Evolutionary conservation across 148 eudicot genomes (phyloP).

Genomic region (Silene latifolia): DNA sequence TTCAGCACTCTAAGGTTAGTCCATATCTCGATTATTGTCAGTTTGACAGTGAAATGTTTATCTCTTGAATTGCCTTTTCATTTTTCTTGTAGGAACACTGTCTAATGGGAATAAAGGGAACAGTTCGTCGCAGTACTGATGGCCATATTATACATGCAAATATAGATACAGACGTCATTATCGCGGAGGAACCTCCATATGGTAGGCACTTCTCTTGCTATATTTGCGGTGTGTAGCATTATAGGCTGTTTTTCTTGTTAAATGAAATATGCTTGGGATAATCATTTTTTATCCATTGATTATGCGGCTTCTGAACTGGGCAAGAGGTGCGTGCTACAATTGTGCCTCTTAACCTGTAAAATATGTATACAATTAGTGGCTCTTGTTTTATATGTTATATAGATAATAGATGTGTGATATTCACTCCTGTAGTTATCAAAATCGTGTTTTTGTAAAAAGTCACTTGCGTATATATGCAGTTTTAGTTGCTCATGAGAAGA

Average conservation of each 20-base stretch:
- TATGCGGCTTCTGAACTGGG: background rate
- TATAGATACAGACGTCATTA: conserved; percentile 93
- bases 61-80: conserved; percentile 16
- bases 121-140: conserved; percentile 96
- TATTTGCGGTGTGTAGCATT: conserved; percentile 1
- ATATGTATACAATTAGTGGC: too few relatives aligned
- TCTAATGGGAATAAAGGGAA: conserved; percentile 98
- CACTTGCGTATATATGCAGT: background rate
- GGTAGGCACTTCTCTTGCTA: conserved; percentile 38
- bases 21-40: background rate
- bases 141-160: conserved; percentile 98
- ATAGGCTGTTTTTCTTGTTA: background rate
- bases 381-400: too few relatives aligned
- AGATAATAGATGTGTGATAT: background rate
- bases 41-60: conserved; percentile 4
- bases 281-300: background rate
- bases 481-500: background rate
- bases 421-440: background rate
- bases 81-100: conserved; percentile 76
- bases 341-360: background rate
- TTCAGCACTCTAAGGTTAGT: conserved; percentile 90
- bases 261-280: background rate
- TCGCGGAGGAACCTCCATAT: conserved; percentile 96
- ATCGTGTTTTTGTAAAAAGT: background rate
- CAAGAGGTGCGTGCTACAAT: background rate